Evolutionary conservation across 768 basidiomycete genomes (phyloP).

Genomic region (Mycena crocata): DNA sequence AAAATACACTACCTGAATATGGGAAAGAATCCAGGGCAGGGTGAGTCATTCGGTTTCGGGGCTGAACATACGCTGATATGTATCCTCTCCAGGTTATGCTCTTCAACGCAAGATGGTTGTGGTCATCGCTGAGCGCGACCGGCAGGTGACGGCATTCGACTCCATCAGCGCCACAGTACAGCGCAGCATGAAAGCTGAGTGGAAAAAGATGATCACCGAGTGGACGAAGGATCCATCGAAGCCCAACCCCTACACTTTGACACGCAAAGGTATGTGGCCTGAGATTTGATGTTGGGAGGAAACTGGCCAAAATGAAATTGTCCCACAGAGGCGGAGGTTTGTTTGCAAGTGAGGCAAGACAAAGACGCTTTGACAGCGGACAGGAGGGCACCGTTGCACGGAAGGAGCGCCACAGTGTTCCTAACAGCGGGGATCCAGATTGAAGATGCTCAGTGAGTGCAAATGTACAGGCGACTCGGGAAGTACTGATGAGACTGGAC

Average conservation of each 20-base stretch:
- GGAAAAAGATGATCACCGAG: not conserved
- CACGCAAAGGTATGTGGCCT: not conserved
- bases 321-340: constrained; percentile 4
- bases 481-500: too few relatives aligned
- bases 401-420: constrained; percentile 5
- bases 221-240: not conserved
- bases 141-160: not conserved
- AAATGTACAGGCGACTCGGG: too few relatives aligned
- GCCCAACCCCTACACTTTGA: not conserved
- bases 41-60: not conserved
- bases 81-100: not conserved
- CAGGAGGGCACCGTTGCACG: not conserved
- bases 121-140: not conserved
- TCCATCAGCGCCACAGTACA: not conserved
- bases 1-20: not conserved
- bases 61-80: not conserved
- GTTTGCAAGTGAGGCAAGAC: not conserved
- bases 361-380: not conserved
- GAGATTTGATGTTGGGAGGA: too few relatives aligned
- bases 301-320: not conserved
- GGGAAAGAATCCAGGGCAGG: not conserved
- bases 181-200: not conserved
- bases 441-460: constrained; percentile 30
- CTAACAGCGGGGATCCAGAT: constrained; percentile 18
- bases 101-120: not conserved